Evolutionary conservation across 2,329 filamentous ascomycete species (phyloP).

Genomic region (Thelonectria discophora): DNA sequence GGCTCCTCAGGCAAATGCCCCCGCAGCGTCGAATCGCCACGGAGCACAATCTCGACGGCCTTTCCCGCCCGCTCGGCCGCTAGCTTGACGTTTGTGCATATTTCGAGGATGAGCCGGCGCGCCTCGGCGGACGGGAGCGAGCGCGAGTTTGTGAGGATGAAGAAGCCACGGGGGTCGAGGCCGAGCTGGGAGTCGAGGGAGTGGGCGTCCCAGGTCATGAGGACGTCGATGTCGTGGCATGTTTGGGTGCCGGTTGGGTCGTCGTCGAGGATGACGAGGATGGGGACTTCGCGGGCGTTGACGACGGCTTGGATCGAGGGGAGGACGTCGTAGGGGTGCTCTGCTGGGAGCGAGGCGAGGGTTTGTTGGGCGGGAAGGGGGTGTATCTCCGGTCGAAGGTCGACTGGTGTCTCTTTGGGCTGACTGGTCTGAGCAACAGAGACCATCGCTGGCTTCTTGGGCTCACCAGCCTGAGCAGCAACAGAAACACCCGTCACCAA

Average conservation of each 20-base stretch:
- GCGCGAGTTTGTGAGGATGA: slow-evolving; percentile 68
- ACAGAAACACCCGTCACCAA: slow-evolving; percentile 33
- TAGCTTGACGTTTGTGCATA: slow-evolving; percentile 59
- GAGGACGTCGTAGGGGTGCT: slow-evolving; percentile 36
- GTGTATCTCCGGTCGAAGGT: background rate
- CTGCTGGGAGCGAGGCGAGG: slow-evolving; percentile 35
- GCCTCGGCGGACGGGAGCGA: slow-evolving; percentile 61
- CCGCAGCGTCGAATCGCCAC: slow-evolving; percentile 65
- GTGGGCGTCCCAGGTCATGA: slow-evolving; percentile 61
- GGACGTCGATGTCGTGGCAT: slow-evolving; percentile 64
- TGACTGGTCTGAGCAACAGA: too few relatives aligned
- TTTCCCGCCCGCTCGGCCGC: slow-evolving; percentile 52
- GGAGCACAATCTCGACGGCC: slow-evolving; percentile 63
- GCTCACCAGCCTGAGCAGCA: slow-evolving; percentile 19
- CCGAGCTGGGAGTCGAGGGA: slow-evolving; percentile 57
- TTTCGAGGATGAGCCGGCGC: slow-evolving; percentile 56
- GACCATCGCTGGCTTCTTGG: slow-evolving; percentile 2
- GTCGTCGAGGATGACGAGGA: slow-evolving; percentile 59
- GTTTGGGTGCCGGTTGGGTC: slow-evolving; percentile 69
- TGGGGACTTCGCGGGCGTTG: slow-evolving; percentile 37
- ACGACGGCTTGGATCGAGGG: slow-evolving; percentile 31
- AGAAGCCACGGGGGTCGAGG: slow-evolving; percentile 60
- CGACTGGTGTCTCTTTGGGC: background rate
- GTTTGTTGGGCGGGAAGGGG: slow-evolving; percentile 35
- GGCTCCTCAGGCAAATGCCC: slow-evolving; percentile 66